phyloP scores from a whole-genome alignment of 164 flowering plant genomes.

The Tinospora cordifolia region DNA sequence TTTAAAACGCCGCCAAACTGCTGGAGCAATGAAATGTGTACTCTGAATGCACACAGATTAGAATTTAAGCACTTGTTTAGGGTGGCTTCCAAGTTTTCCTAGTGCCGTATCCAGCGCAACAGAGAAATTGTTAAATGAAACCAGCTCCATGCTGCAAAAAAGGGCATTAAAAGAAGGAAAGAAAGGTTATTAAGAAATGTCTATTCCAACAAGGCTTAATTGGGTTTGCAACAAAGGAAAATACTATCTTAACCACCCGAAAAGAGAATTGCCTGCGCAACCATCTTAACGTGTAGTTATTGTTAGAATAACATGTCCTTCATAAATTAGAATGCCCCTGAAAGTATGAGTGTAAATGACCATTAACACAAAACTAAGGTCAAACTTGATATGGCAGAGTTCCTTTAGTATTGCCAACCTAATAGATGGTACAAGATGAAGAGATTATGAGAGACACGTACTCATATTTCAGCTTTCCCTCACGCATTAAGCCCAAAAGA shows the following conservation, averaged over 20 bases:
- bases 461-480: slow-evolving; percentile 79
- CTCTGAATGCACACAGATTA: slow-evolving; percentile 10
- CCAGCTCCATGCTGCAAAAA: slow-evolving; percentile 67
- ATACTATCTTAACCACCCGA: no score
- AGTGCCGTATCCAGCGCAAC: slow-evolving; percentile 68
- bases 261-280: no score
- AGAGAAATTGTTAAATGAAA: slow-evolving; percentile 60
- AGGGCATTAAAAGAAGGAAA: no score
- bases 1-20: background rate
- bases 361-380: no score
- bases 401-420: background rate
- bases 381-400: no score
- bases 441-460: slow-evolving; percentile 27
- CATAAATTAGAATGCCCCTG: no score
- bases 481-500: slow-evolving; percentile 50
- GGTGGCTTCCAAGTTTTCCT: slow-evolving; percentile 86
- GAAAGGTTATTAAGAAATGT: no score
- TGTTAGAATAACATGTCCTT: no score
- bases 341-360: no score
- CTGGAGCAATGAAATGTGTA: background rate
- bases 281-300: no score
- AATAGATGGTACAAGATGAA: background rate
- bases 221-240: no score
- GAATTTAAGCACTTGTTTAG: slow-evolving; percentile 77
- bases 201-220: no score